These are phyloP conservation scores for Tremella yokohamensis DNA, from an alignment of 768 basidiomycete species.

Conservation along the genomic window DNA sequence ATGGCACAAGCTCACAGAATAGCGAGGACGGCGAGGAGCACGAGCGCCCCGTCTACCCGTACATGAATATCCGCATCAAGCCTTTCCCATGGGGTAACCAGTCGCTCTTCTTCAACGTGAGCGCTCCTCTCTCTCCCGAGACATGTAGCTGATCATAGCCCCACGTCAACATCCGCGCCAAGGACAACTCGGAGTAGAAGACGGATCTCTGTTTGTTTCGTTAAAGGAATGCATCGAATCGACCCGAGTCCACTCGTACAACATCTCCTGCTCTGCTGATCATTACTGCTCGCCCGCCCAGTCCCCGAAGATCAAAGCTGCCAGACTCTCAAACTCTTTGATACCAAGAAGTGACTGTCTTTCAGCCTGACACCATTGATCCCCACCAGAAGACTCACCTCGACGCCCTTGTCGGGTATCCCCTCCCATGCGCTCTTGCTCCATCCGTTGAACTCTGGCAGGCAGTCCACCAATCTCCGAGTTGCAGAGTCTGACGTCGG, in stretches of 20 bases:
- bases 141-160: slow-evolving; percentile 23
- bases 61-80: slow-evolving; percentile 52
- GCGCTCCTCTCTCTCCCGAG: slow-evolving; percentile 7
- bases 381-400: slow-evolving; percentile 30
- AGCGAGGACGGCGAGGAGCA: slow-evolving; percentile 20
- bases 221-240: neutral
- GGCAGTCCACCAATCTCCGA: slow-evolving; percentile 69
- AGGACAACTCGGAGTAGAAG: slow-evolving; percentile 8
- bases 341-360: slow-evolving; percentile 28
- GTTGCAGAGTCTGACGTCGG: slow-evolving; percentile 44
- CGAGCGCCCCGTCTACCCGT: slow-evolving; percentile 48
- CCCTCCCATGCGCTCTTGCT: slow-evolving; percentile 53
- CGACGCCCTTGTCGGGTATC: slow-evolving; percentile 44
- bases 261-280: too few relatives aligned
- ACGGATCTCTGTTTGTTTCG: neutral
- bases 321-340: slow-evolving; percentile 41
- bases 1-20: neutral
- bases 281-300: slow-evolving; percentile 29
- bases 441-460: slow-evolving; percentile 79
- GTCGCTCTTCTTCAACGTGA: slow-evolving; percentile 51
- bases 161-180: slow-evolving; percentile 47
- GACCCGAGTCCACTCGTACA: neutral
- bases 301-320: slow-evolving; percentile 49
- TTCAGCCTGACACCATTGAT: slow-evolving; percentile 3
- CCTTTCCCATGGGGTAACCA: slow-evolving; percentile 44